Evolutionary conservation across 352 stramenopile genomes (phyloP), one percentile per base, ranked within the genome.

Genomic region (Elongisporangium anandrum): DNA sequence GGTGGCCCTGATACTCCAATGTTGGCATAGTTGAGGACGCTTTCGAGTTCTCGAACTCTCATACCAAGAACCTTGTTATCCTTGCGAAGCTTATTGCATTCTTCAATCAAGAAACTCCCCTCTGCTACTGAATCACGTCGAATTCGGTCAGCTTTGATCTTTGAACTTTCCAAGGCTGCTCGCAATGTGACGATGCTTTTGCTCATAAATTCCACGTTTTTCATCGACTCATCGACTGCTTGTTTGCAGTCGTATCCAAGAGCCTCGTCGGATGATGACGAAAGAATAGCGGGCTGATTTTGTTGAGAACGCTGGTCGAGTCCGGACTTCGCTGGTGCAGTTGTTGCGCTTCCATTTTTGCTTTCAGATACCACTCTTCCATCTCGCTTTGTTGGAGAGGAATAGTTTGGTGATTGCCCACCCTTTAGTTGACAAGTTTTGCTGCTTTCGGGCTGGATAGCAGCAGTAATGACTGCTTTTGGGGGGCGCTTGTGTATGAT

Each of bases 151-250:
- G 72, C 69, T 41, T 92, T 84, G 13, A 65, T 57, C 51, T 94
- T 92, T 3, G 85, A 77, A 39, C 89, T 85, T 34, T 91, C 82
- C 17, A 91, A 63, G 13, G 82, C 70, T 2, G 69, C 69, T 1
- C 72, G 78, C 15, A 94, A 66, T 10, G 81, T 90, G 23, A 72
- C 70, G 59, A 94, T 86, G 2, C 71, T 91, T 29, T 76, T 79
- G 60, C 79, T 91, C 82, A 92, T 92, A 54, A 82, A 90, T 61
- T 90, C 79, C 63, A 92, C 79, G 62, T 94, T 82, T 62, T 90
- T 87, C 41, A 77, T 77, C 1, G 85, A 90, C 41, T 92, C 81
- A 26, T 86, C 72, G 12, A 94, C 80, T 0, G 78, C 78, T 52
- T 90, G 81, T 34, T 88, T 92, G 65, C 75, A 87, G 60, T 92